Base-by-base conservation (phyloP, 257 asterid species). In the Buddleja alternifolia region DNA sequence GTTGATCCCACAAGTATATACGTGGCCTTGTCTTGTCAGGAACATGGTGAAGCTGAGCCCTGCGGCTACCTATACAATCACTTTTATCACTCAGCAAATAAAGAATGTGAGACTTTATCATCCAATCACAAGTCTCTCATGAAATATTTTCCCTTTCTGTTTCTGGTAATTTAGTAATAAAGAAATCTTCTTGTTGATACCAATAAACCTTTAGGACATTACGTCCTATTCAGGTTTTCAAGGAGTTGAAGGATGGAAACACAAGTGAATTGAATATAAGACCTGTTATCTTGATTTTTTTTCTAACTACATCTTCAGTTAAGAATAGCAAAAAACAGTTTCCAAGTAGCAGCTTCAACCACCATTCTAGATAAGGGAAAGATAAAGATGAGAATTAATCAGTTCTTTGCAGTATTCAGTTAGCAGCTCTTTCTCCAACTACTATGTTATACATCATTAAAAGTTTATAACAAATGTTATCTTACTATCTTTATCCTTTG, bases 11-110 rank as follows among this genome's bases (percentile, higher is more conserved):
- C 97, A 90, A 19, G 92, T 82, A 71, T 86, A 90, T 29, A 90
- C 96, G 42, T 75, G 90, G 50, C 97, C 92, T 78, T 86, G 67
- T 55, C 70, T 71, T 21, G 97, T 81, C 51, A 90, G 97, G 60
- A 90, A 90, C 82, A 83, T 76, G 10, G 94, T 88, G 82, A 90
- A 90, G 82, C 92, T 88, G 67, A 88, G 85, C 36, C 97, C 97
- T 59, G 92, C 83, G 57, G 90, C 93, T 68, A 90, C 96, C 97
- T 90, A 72, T 70, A 77, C 54, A 74, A 76, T 45, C 53, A 52
- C 69, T 58, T 54, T 51, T 44, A 60, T 45, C 15, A 68, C 37
- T 15, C 7, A 63, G 21, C 21, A 40, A 40, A 8, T 51, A 11
- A 58, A 36, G 45, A 29, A 16, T 4, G 17, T 37, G 44, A 32